Conservation (phyloP, 2,329 filamentous ascomycete species). For the Clonostachys sp. region DNA sequence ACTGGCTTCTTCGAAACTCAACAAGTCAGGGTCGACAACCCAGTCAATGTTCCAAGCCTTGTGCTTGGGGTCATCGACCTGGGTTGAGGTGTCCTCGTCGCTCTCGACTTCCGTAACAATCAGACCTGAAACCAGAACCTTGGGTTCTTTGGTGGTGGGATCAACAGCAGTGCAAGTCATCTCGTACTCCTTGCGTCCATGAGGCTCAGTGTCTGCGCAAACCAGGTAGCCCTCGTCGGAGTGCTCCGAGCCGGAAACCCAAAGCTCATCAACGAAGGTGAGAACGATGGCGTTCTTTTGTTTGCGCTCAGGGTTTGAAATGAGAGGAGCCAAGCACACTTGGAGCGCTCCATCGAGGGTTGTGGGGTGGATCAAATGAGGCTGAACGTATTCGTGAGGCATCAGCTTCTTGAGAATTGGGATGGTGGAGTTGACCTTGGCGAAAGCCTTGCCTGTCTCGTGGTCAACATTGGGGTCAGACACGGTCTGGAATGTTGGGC, state of each 20-base stretch:
- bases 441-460: not conserved
- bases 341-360: slow-evolving; percentile 3
- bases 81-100: too few relatives aligned
- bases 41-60: too few relatives aligned
- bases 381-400: slow-evolving; percentile 4
- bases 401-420: not conserved
- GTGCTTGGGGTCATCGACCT: too few relatives aligned
- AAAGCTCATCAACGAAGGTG: slow-evolving; percentile 2
- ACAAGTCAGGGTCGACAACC: too few relatives aligned
- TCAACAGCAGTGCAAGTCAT: not conserved
- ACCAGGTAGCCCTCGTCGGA: slow-evolving; percentile 2
- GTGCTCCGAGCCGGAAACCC: slow-evolving; percentile 2
- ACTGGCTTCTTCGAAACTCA: too few relatives aligned
- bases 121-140: too few relatives aligned
- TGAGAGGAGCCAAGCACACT: too few relatives aligned
- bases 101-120: too few relatives aligned
- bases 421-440: too few relatives aligned
- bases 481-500: slow-evolving; percentile 4
- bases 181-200: slow-evolving; percentile 1
- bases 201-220: slow-evolving; percentile 1
- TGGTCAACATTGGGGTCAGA: not conserved
- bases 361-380: slow-evolving; percentile 6
- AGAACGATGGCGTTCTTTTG: too few relatives aligned
- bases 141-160: too few relatives aligned
- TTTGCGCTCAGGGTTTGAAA: too few relatives aligned